Conservation (phyloP, 768 basidiomycete genomes). For the Porphyrellus cyaneotinctus region DNA sequence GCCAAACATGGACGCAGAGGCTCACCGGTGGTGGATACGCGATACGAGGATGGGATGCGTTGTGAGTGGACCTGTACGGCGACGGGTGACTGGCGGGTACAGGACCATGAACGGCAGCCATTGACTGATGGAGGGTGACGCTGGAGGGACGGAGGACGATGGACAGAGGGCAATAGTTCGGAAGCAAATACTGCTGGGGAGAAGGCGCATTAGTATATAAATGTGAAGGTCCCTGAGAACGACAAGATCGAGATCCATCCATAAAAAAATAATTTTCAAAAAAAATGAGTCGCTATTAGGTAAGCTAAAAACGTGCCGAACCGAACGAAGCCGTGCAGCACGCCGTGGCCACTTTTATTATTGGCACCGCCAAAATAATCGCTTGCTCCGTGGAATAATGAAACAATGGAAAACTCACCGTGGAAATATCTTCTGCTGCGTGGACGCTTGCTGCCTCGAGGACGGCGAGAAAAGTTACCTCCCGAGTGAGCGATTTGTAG, state of each 20-base stretch:
- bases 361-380: slow-evolving; percentile 27
- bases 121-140: slow-evolving; percentile 22
- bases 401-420: slow-evolving; percentile 33
- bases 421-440: slow-evolving; percentile 18
- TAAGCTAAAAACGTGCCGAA: slow-evolving; percentile 26
- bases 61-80: slow-evolving; percentile 26
- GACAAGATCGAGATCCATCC: slow-evolving; percentile 7
- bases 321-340: slow-evolving; percentile 21
- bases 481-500: slow-evolving; percentile 14
- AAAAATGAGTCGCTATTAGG: slow-evolving; percentile 8
- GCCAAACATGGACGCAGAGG: neutral
- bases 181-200: slow-evolving; percentile 8
- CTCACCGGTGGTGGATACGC: slow-evolving; percentile 27
- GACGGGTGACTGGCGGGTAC: slow-evolving; percentile 26
- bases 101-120: slow-evolving; percentile 34
- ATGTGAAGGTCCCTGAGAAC: slow-evolving; percentile 14
- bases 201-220: slow-evolving; percentile 24
- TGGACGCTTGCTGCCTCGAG: slow-evolving; percentile 34
- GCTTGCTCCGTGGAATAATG: slow-evolving; percentile 24
- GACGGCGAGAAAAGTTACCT: slow-evolving; percentile 30
- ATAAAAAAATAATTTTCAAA: slow-evolving; percentile 1
- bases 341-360: slow-evolving; percentile 16
- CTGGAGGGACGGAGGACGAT: neutral
- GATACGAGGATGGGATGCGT: slow-evolving; percentile 26
- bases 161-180: slow-evolving; percentile 18